phyloP scores from a whole-genome alignment of 352 stramenopile genomes.

The Thalassiosira ordinaria region DNA sequence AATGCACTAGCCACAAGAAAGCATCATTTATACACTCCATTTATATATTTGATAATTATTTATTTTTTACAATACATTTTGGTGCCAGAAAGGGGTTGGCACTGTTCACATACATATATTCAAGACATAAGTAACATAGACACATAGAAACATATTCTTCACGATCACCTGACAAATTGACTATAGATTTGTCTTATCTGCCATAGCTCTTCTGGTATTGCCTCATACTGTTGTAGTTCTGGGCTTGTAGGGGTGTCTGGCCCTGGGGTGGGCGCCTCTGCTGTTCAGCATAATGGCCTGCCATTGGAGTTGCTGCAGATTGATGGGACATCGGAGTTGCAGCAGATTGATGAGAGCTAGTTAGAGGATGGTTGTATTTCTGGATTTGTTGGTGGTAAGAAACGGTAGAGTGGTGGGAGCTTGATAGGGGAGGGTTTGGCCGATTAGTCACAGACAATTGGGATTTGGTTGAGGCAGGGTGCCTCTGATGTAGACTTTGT shows the following conservation, averaged over 20 bases:
- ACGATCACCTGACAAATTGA: too few relatives aligned
- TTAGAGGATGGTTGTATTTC: not conserved
- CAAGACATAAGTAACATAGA: too few relatives aligned
- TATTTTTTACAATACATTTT: too few relatives aligned
- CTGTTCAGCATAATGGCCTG: conserved; percentile 4
- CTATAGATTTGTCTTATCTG: too few relatives aligned
- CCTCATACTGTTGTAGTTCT: conserved; percentile 16
- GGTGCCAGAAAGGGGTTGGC: too few relatives aligned
- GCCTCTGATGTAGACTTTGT: not conserved
- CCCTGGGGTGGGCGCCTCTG: conserved; percentile 5
- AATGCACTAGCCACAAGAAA: too few relatives aligned
- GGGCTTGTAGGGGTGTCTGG: not conserved
- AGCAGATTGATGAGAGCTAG: not conserved
- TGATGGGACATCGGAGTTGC: too few relatives aligned
- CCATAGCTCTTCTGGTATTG: conserved; percentile 8
- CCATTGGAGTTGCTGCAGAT: conserved; percentile 1
- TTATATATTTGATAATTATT: too few relatives aligned
- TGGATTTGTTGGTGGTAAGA: not conserved
- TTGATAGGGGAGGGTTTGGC: not conserved
- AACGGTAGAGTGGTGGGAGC: not conserved
- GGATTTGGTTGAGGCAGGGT: conserved; percentile 7
- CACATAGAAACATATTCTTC: too few relatives aligned
- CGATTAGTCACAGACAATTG: not conserved
- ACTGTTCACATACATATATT: too few relatives aligned
- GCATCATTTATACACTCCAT: too few relatives aligned